phyloP scores from a whole-genome alignment of 1,284 basidiomycete genomes.

The Naganishia liquefaciens region DNA sequence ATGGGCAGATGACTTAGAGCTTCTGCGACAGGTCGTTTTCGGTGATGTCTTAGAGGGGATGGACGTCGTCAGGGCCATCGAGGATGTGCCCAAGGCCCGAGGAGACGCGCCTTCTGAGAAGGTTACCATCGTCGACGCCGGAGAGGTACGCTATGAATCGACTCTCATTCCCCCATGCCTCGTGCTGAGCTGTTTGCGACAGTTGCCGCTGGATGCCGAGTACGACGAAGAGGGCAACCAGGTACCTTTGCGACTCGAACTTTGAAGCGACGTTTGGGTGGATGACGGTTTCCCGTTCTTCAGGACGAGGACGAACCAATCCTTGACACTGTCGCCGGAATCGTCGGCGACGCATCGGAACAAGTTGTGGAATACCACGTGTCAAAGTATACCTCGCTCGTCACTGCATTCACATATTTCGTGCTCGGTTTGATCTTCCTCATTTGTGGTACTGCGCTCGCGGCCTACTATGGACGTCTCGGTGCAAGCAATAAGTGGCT shows the following conservation, averaged over 20 bases:
- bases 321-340: constrained; percentile 32
- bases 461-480: constrained; percentile 57
- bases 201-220: constrained; percentile 67
- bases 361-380: constrained; percentile 29
- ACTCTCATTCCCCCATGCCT: background rate
- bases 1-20: background rate
- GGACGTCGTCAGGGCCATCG: constrained; percentile 74
- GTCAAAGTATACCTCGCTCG: constrained; percentile 37
- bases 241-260: constrained; percentile 90
- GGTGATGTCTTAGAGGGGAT: constrained; percentile 87
- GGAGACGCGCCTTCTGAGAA: constrained; percentile 70
- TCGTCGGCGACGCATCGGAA: constrained; percentile 31
- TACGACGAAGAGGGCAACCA: constrained; percentile 70
- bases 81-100: constrained; percentile 68
- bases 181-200: constrained; percentile 16
- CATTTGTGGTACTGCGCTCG: constrained; percentile 59
- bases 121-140: constrained; percentile 74
- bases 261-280: constrained; percentile 60
- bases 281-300: constrained; percentile 11
- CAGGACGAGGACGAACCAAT: constrained; percentile 27
- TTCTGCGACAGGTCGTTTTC: constrained; percentile 71
- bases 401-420: constrained; percentile 55
- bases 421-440: constrained; percentile 59
- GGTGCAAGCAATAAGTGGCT: constrained; percentile 1
- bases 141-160: constrained; percentile 67